Base-by-base conservation (phyloP, 495 filamentous ascomycete species). In the Pyrenula aspistea region DNA sequence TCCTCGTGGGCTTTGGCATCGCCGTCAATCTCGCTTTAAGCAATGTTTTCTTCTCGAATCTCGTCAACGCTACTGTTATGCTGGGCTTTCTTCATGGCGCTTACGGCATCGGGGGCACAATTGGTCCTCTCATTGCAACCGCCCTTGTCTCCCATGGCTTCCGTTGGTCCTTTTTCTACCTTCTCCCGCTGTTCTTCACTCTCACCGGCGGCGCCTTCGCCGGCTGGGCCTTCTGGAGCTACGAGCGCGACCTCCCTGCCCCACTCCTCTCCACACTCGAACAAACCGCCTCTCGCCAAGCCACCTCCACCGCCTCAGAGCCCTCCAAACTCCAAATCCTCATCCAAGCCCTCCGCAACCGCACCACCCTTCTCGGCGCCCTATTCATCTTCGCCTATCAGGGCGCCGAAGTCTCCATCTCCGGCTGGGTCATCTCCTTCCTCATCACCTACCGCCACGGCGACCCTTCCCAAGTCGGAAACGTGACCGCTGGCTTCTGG, bases 401-500 rank as follows among this genome's bases (percentile, higher is more conserved):
- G 64, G 87, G 86, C 25, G 86, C 85, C 36, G 87, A 90, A 65
- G 86, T 89, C 3, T 82, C 80, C 20, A 82, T 88, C 61, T 88
- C 86, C 0, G 83, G 87, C 22, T 94, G 87, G 90, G 82, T 90
- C 15, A 87, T 90, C 51, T 86, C 84, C 2, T 90, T 89, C 72
- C 68, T 91, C 31, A 86, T 91, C 65, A 78, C 71, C 31, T 77
- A 81, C 56, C 85, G 88, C 20, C 67, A 79, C 61, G 86, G 86
- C 11, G 70, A 83, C 57, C 85, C 85, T 2, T 69, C 75, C 8
- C 70, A 73, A 2, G 85, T 91, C 10, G 88, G 89, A 15, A 91
- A 90, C 64, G 88, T 92, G 2, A 90, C 86, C 21, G 74, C 87
- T 0, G 89, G 88, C 2, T 94, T 91, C 68, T 91, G 89, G 89